Evolutionary conservation across 2,329 filamentous ascomycete species (phyloP).

Genomic region (Acrodontium crateriforme): DNA sequence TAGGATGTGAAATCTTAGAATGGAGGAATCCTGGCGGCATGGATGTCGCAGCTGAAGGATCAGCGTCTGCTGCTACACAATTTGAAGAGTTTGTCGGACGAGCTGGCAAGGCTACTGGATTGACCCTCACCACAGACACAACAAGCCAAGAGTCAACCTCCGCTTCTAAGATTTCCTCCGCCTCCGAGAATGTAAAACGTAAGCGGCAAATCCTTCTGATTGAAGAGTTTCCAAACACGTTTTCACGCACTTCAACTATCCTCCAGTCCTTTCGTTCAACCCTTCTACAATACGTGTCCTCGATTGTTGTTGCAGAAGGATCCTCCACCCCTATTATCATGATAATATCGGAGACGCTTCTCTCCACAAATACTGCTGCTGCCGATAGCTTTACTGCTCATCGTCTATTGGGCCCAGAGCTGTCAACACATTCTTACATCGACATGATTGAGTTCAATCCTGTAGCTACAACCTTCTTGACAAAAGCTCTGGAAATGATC

Average conservation of each 20-base stretch:
- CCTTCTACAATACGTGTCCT: slow-evolving; percentile 60
- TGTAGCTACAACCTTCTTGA: slow-evolving; percentile 72
- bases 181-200: too few relatives aligned
- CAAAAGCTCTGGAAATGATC: slow-evolving; percentile 69
- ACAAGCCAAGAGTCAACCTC: background rate
- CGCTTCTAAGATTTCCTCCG: too few relatives aligned
- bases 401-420: slow-evolving; percentile 72
- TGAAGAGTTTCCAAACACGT: slow-evolving; percentile 39
- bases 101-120: slow-evolving; percentile 63
- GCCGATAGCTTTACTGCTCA: slow-evolving; percentile 90
- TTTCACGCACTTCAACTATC: slow-evolving; percentile 29
- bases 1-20: slow-evolving; percentile 67
- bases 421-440: slow-evolving; percentile 67
- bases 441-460: slow-evolving; percentile 83
- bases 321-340: slow-evolving; percentile 55
- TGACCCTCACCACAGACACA: slow-evolving; percentile 35
- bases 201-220: slow-evolving; percentile 29
- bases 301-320: slow-evolving; percentile 14
- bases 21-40: slow-evolving; percentile 73
- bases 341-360: slow-evolving; percentile 78
- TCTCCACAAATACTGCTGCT: slow-evolving; percentile 71
- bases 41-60: slow-evolving; percentile 45
- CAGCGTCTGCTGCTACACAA: slow-evolving; percentile 58
- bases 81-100: slow-evolving; percentile 87
- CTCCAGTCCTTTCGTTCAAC: slow-evolving; percentile 51